These are phyloP conservation scores for Bacidia gigantensis DNA, from an alignment of 495 filamentous ascomycete species.

Conservation along the genomic window DNA sequence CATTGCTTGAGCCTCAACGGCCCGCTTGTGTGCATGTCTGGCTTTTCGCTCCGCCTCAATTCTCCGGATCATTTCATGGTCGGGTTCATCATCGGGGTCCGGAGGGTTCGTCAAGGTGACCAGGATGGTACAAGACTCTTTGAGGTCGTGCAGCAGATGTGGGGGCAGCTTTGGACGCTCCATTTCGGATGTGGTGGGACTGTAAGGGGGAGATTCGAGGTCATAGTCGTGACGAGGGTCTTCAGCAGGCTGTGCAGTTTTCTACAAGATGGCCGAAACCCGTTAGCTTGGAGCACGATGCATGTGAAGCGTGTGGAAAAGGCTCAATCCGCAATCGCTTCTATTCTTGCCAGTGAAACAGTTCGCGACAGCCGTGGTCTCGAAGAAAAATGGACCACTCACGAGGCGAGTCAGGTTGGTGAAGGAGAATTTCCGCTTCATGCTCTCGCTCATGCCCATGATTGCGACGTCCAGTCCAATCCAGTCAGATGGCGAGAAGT, in stretches of 20 bases:
- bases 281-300: background rate
- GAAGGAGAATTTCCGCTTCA: constrained; percentile 5
- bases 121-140: constrained; percentile 16
- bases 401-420: constrained; percentile 1
- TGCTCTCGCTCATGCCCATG: constrained; percentile 6
- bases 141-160: constrained; percentile 12
- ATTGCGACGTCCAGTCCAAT: too few relatives aligned
- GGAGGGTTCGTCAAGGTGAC: constrained; percentile 18
- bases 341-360: constrained; percentile 8
- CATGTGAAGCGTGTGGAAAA: background rate
- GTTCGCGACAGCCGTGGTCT: background rate
- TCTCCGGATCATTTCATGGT: constrained; percentile 15
- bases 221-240: constrained; percentile 11
- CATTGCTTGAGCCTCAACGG: constrained; percentile 3
- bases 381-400: background rate
- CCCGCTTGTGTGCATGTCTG: constrained; percentile 8
- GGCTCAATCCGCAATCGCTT: background rate
- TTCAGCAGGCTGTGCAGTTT: constrained; percentile 9
- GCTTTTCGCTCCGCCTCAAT: constrained; percentile 12
- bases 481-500: too few relatives aligned
- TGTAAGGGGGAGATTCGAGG: constrained; percentile 19
- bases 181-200: constrained; percentile 17
- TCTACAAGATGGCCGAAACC: background rate
- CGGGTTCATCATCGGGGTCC: constrained; percentile 16
- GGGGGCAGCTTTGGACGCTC: constrained; percentile 13